phyloP scores from a whole-genome alignment of 176 grass and related monocot species.

The Aegilops umbellulata region DNA sequence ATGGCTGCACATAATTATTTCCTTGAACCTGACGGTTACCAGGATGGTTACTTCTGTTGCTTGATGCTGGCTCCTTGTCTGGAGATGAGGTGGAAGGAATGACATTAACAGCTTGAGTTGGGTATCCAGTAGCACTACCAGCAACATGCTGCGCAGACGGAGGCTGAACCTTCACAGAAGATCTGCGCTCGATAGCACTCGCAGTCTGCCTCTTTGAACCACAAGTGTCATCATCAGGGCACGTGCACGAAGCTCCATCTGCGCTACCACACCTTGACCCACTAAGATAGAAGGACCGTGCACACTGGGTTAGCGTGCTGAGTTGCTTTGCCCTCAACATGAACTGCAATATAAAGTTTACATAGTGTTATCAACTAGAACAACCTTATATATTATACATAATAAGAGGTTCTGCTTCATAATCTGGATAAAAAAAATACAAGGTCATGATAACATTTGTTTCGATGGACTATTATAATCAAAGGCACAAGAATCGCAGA shows the following conservation, averaged over 20 bases:
- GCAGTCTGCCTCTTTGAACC: conserved; percentile 58
- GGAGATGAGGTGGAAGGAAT: conserved; percentile 34
- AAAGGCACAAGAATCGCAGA: background rate
- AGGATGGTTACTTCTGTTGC: conserved; percentile 28
- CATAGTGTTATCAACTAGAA: conserved; percentile 17
- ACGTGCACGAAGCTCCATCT: conserved; percentile 77
- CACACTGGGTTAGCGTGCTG: conserved; percentile 74
- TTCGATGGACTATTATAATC: background rate
- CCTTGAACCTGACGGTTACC: conserved; percentile 17
- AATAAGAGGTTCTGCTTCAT: background rate
- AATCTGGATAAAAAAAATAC: background rate
- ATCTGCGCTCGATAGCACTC: conserved; percentile 11
- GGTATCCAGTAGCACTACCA: conserved; percentile 25
- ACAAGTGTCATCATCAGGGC: conserved; percentile 72
- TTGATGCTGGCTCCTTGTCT: conserved; percentile 37
- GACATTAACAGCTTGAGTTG: conserved; percentile 32
- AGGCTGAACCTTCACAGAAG: conserved; percentile 43
- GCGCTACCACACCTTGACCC: conserved; percentile 71
- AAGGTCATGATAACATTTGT: background rate
- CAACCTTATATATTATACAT: background rate
- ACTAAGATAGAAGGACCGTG: conserved; percentile 85
- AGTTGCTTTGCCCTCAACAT: conserved; percentile 99
- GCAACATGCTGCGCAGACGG: conserved; percentile 39
- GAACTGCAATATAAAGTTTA: conserved; percentile 50
- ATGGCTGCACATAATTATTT: conserved; percentile 42